phyloP scores from a whole-genome alignment of 179 eudicot species.

The Spergularia azorica region DNA sequence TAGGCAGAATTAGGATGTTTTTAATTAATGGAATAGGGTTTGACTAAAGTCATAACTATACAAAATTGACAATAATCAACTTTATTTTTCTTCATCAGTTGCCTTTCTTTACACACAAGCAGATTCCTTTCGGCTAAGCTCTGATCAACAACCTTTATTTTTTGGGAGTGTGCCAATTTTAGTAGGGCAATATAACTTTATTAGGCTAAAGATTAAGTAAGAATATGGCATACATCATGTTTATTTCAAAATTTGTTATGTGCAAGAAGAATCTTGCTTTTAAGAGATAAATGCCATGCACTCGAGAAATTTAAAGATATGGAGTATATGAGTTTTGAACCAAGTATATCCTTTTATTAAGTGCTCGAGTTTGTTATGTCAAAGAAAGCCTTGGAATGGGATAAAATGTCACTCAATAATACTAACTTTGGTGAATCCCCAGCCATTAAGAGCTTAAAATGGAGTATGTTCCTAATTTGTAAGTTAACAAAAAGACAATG shows the following conservation, averaged over 20 bases:
- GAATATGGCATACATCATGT: no score
- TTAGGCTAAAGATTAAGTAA: conserved; percentile 3
- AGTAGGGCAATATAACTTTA: background rate
- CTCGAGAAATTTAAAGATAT: no score
- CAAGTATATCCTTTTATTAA: no score
- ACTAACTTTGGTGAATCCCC: no score
- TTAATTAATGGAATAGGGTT: conserved; percentile 7
- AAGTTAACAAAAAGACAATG: no score
- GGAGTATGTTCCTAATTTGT: no score
- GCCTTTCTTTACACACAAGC: conserved; percentile 26
- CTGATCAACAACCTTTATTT: background rate
- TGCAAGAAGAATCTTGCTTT: background rate
- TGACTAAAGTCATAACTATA: conserved; percentile 4
- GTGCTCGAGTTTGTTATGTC: no score
- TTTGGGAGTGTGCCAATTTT: background rate
- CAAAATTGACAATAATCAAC: conserved; percentile 20
- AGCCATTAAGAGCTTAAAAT: no score
- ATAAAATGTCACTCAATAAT: no score
- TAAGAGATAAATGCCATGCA: no score
- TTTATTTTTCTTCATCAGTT: background rate
- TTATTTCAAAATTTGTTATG: background rate
- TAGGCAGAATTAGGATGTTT: conserved; percentile 32
- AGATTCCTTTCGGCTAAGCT: conserved; percentile 19
- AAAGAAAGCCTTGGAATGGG: no score
- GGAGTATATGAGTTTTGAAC: no score